Evolutionary conservation across 768 basidiomycete species (phyloP), one percentile per base, ranked within the genome.

Genomic region (Lentinula boryana): DNA sequence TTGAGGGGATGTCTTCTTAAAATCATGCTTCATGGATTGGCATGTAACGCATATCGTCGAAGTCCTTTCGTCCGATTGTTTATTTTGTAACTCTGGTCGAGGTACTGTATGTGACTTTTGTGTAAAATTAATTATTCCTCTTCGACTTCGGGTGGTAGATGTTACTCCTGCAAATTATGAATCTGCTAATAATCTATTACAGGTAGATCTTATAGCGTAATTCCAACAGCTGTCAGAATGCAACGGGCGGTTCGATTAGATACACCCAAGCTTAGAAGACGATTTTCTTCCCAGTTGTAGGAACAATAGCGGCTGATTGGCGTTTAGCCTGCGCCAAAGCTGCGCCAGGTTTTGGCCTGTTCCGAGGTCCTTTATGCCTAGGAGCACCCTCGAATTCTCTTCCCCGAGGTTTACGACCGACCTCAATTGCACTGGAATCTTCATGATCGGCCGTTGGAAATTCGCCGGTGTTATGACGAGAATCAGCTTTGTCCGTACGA

Each of bases 301-400:
- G 79, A 12, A 89, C 75, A 66, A 93, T 93, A 5, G 88, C 87
- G 16, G 82, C 84, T 59, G 84, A 86, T 73, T 91, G 88, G 56
- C 92, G 83, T 67, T 85, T 84, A 23, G 91, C 91, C 16, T 80
- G 78, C 0, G 91, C 91, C 21, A 93, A 82, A 1, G 89, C 88
- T 3, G 92, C 92, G 36, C 92, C 91, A 36, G 91, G 91, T 68
- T 80, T 87, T 4, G 85, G 76, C 32, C 91, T 82, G 57, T 73
- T 73, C 66, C 75, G 76, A 4, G 75, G 74, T 27, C 76, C 73
- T 64, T 79, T 74, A 23, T 53, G 58, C 31, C 58, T 18, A 35
- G 32, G 21, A 49, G 41, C 41, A 58, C 63, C 18, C 48, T 65
- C 62, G 3, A 18, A 4, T 3, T 38, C 54, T 41, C 23, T 41